Base-by-base conservation (phyloP, 192 early-diverging fungal species). In the Piromyces sp. region DNA sequence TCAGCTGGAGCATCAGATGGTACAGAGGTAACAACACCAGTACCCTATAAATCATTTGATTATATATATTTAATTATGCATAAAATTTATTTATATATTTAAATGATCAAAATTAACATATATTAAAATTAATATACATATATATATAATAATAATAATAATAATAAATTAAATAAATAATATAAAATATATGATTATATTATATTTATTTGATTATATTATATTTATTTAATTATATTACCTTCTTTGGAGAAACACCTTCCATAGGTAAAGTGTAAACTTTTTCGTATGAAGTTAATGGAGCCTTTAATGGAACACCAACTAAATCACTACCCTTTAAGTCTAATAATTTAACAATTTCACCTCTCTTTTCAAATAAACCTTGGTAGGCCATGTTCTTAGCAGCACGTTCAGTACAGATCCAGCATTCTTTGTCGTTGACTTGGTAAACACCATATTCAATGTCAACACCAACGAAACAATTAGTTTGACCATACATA, bases 401-500 rank as follows among this genome's bases (percentile, higher is more conserved):
- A 22, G 98, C 98, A 30, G 98, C 92, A 51, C 96, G 93, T 85
- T 95, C 93, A 15, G 97, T 96, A 83, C 93, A 91, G 30, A 99
- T 90, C 87, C 90, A 99, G 19, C 95, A 92, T 82, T 97, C 95
- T 37, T 88, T 86, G 26, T 93, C 92, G 81, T 91, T 88, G 30
- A 92, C 93, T 84, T 92, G 84, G 87, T 89, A 98, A 83, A 99
- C 88, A 36, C 96, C 96, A 84, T 99, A 99, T 68, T 90, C 93
- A 82, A 99, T 88, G 36, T 94, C 93, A n/a, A 92, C 90, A 80
- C 96, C 96, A 30, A 98, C 96, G 85, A 93, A 98, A 87, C 97
- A 98, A 88, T 98, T 98, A 81, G 96, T 99, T 87, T 98, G 96
- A 81, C 96, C 98, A 84, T 98, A 98, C 97, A 99, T 99, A 84